Evolutionary conservation across 768 basidiomycete genomes (phyloP), one percentile per base, ranked within the genome.

Genomic region (Phaeolepiota aurea): DNA sequence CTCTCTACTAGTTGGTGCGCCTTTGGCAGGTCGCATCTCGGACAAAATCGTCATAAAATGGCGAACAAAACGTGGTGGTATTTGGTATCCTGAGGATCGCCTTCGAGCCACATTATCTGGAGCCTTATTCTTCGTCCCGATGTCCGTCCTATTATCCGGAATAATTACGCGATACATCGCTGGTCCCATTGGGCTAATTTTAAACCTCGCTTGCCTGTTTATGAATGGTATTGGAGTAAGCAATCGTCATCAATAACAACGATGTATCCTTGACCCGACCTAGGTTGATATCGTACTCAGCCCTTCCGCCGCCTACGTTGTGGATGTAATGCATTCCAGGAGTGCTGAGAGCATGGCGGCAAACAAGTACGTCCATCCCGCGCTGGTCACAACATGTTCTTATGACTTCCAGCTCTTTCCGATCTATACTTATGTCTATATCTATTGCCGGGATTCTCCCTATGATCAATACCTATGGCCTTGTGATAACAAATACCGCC

Each of bases 11-110:
- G 49, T 46, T 15, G 49, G 82, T 1, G 74, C 80, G 2, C 72
- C 75, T 2, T 46, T 80, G 4, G 69, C 76, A 0, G 82, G 83
- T 1, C 63, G 63, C 12, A 44, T 82, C 0, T 83, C 83, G 0
- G 84, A 86, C 53, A 45, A 48, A 19, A 57, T 69, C 0, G 62
- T 87, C 16, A 58, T 69, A 13, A 53, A 50, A 30, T 78, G 73
- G 59, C 69, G 69, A 12, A 57, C 64, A 34, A 53, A 59, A 3
- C 71, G 80, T 16, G 66, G 66, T 0, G 80, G 79, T 1, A 48
- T 62, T 1, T 82, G 77, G 79, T 70, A 74, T 32, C 82, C 82
- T 0, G 82, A 87, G 54, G 84, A 83, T 46, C 73, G 82, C 3
- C 65, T 85, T 18, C 68, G 76, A 1, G 77, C 68, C 1, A 61